Evolutionary conservation across 1,284 basidiomycete species (phyloP).

Genomic region (Cystobasidium pallidum): DNA sequence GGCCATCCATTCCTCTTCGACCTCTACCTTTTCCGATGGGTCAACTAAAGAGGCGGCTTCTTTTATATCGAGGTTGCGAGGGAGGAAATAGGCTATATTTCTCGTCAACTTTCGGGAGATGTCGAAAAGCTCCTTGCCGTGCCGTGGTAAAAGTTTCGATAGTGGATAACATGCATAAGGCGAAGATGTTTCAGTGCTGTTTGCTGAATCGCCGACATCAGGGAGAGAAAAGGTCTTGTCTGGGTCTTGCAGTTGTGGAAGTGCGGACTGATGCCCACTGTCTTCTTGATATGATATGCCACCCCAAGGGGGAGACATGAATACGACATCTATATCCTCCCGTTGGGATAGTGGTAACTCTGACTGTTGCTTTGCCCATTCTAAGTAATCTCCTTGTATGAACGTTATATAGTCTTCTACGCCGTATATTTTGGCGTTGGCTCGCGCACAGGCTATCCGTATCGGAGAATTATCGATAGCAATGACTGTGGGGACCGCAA

Average conservation of each 20-base stretch:
- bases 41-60: slow-evolving; percentile 68
- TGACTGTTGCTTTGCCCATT: slow-evolving; percentile 69
- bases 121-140: slow-evolving; percentile 76
- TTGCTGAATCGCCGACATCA: neutral
- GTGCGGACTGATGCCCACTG: slow-evolving; percentile 1
- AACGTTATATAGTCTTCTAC: slow-evolving; percentile 94
- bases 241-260: slow-evolving; percentile 14
- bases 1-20: slow-evolving; percentile 89
- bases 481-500: slow-evolving; percentile 66
- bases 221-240: neutral
- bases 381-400: slow-evolving; percentile 80
- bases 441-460: slow-evolving; percentile 80
- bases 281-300: slow-evolving; percentile 66
- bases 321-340: slow-evolving; percentile 74
- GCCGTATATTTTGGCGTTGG: slow-evolving; percentile 91
- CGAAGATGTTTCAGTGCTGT: neutral
- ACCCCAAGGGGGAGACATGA: slow-evolving; percentile 89
- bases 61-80: slow-evolving; percentile 74
- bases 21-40: slow-evolving; percentile 62
- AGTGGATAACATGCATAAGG: slow-evolving; percentile 67
- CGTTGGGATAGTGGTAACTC: slow-evolving; percentile 54
- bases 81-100: slow-evolving; percentile 87
- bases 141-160: slow-evolving; percentile 73
- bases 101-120: slow-evolving; percentile 70
- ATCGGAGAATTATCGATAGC: slow-evolving; percentile 85